Base-by-base conservation (phyloP, 257 asterid species). In the Capsicum rhomboideum region DNA sequence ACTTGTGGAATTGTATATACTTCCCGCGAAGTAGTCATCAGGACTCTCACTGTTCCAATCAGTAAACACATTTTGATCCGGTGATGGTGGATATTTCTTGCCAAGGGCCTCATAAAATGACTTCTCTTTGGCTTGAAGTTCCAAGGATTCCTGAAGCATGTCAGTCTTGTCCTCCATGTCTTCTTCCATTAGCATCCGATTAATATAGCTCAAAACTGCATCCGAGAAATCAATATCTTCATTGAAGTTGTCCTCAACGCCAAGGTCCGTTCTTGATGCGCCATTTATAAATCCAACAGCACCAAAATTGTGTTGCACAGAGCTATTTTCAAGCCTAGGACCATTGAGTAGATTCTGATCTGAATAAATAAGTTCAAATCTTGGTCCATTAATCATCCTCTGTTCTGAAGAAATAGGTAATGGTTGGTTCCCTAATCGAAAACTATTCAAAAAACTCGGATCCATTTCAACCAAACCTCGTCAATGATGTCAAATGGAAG, bases 101-200 rank as follows among this genome's bases (percentile, higher is more conserved):
- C 92, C 92, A 44, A 91, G 88, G 21, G 85, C 91, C 21, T 91
- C 94, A 10, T 90, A 91, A 46, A 91, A 87, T 5, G 91, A 88
- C 69, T 84, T 89, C 82, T 91, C 94, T 59, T 88, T 86, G 2
- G 90, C 91, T 82, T 86, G 88, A 44, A 91, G 91, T 79, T 88
- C 94, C 63, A 88, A 83, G 0, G 94, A 85, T 59, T 91, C 94
- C 53, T 90, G 92, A 77, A 88, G 88, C 93, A 91, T 91, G 23
- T 82, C 82, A 0, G 88, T 68, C 84, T 80, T 88, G 11, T 91
- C 94, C 49, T 88, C 94, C 90, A 91, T 87, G 85, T 91, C 90
- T 85, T 91, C 94, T 84, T 90, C 93, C 89, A 90, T 86, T 6
- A 91, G 87, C 17, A 90, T 88, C 72, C 64, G 85, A 80, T 88